These are phyloP conservation scores for Trichocladium uniseriatum DNA, from an alignment of 495 filamentous ascomycete species.

Conservation along the genomic window DNA sequence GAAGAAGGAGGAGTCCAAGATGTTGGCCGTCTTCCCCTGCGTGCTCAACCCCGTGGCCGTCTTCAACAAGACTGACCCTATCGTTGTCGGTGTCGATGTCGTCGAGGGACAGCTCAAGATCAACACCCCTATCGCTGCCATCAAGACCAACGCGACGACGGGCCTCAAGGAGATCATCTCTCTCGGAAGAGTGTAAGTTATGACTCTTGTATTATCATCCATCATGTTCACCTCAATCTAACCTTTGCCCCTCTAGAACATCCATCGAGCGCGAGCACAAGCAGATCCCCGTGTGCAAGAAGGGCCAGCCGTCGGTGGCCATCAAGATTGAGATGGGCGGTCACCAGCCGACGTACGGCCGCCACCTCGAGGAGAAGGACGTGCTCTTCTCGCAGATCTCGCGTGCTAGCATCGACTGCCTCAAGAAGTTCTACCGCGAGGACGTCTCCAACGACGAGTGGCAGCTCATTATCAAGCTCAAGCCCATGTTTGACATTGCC, in stretches of 20 bases:
- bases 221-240: too few species aligned
- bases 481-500: conserved; percentile 80
- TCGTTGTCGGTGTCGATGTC: conserved; percentile 93
- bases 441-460: conserved; percentile 94
- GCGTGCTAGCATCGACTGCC: conserved; percentile 77
- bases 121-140: conserved; percentile 77
- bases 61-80: conserved; percentile 97
- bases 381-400: conserved; percentile 79
- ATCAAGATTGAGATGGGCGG: conserved; percentile 92
- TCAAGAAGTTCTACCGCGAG: conserved; percentile 90
- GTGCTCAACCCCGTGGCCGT: conserved; percentile 81
- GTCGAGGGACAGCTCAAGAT: conserved; percentile 76
- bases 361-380: conserved; percentile 92
- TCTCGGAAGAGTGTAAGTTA: conserved; percentile 89
- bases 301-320: conserved; percentile 90
- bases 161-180: conserved; percentile 71
- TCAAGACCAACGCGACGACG: conserved; percentile 70
- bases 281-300: conserved; percentile 80
- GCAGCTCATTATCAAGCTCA: conserved; percentile 83
- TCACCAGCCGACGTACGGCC: conserved; percentile 91
- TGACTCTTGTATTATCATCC: too few species aligned
- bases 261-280: conserved; percentile 98
- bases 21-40: conserved; percentile 94
- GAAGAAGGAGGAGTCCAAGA: conserved; percentile 92
- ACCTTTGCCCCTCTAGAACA: conserved; percentile 41